Base-by-base conservation (phyloP, 192 early-diverging fungal genomes). In the Coemansia sp. region DNA sequence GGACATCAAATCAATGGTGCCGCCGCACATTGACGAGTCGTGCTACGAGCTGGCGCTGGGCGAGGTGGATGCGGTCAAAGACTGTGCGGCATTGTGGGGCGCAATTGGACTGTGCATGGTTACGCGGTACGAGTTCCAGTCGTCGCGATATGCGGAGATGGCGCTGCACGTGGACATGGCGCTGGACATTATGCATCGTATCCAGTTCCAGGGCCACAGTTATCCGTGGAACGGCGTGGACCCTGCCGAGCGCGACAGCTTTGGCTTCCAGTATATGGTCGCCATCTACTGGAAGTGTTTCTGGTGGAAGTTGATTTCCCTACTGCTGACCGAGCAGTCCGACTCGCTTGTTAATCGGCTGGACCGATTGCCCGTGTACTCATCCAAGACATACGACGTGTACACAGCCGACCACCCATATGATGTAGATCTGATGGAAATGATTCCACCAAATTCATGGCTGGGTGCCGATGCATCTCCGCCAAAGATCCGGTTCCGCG, bases 241-340 rank as follows among this genome's bases (percentile, higher is more conserved):
- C 23, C 56, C 59, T 4, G 64, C 49, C n/a, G 67, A 67, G 36
- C 62, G 63, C 37, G 76, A 79, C 53, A 51, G 38, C 21, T 73
- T 79, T 66, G 76, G 60, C 21, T 79, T 70, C 50, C 76, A 79
- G 67, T 79, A 79, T 18, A 23, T 79, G 40, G 17, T 70, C 54
- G 67, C 70, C 2, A 79, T 71, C 3, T 73, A 63, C 71, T 79
- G 76, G 76, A 79, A 79, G 40, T 66, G 67, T 14, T 73, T 79
- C 40, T 56, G 65, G 57, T 79, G 76, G 76, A 73, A 70, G 60
- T 57, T 67, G 42, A 51, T 73, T 18, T 61, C 76, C 12, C 46
- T 66, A 2, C 66, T 70, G 67, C 70, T 79, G 11, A 73, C 69
- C 25, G 67, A 73, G 11, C 44, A 66, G 44, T 9, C 20, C 31